phyloP scores from a whole-genome alignment of 176 grass and related monocot species.

The Thinopyrum elongatum region DNA sequence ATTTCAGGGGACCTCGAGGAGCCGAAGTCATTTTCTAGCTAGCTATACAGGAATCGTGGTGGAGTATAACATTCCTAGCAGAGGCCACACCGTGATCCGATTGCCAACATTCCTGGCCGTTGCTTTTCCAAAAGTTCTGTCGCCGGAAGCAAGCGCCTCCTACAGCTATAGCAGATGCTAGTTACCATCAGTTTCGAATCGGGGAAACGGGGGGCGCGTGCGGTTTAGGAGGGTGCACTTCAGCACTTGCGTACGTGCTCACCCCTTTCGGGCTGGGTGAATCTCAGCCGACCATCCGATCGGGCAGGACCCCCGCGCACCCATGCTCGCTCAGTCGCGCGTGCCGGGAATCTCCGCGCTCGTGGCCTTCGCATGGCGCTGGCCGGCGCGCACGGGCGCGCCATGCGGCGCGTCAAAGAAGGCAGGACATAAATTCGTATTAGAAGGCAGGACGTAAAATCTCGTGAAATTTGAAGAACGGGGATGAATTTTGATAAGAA shows the following conservation, averaged over 20 bases:
- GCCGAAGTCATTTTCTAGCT: background rate
- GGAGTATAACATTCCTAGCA: background rate
- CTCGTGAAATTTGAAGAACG: background rate
- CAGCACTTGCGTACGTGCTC: background rate
- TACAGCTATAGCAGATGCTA: background rate
- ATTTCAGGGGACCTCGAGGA: background rate
- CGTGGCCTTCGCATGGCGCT: background rate
- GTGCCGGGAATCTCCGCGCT: background rate
- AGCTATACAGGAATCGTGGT: background rate
- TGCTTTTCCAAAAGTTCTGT: too few relatives aligned
- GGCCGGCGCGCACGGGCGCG: background rate
- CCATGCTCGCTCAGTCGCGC: background rate
- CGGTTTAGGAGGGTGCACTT: too few relatives aligned
- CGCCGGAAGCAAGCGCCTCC: background rate
- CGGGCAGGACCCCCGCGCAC: background rate
- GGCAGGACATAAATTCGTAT: too few relatives aligned
- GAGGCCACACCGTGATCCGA: background rate
- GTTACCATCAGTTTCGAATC: background rate
- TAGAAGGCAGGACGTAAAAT: background rate
- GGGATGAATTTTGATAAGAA: background rate
- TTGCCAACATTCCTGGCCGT: background rate
- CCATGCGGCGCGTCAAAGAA: background rate
- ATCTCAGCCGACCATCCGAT: constrained; percentile 14
- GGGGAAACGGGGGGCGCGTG: background rate
- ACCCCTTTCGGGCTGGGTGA: background rate